phyloP scores from a whole-genome alignment of 306 rosid genomes.

The Argentina anserina region DNA sequence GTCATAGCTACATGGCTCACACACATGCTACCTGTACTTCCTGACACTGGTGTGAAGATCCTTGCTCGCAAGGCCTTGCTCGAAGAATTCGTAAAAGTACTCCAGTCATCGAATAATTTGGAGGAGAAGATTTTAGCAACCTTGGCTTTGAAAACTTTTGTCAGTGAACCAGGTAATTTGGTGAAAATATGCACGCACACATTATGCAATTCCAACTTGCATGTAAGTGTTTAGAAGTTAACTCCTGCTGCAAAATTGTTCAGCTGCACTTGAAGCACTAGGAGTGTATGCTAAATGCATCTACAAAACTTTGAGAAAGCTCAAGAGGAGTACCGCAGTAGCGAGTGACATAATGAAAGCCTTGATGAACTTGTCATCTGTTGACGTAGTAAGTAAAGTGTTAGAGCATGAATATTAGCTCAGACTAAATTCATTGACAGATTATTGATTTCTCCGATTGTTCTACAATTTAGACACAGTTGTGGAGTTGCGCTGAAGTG shows the following conservation, averaged over 20 bases:
- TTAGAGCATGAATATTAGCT: conserved; percentile 9
- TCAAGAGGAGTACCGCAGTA: conserved; percentile 56
- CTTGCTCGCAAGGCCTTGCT: conserved; percentile 74
- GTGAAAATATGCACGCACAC: background rate
- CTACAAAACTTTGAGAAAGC: conserved; percentile 66
- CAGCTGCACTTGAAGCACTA: conserved; percentile 71
- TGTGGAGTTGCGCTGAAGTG: conserved; percentile 80
- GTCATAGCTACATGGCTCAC: conserved; percentile 85
- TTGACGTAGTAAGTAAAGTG: conserved; percentile 61
- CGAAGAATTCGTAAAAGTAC: conserved; percentile 57
- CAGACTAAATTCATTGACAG: background rate
- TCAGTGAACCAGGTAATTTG: conserved; percentile 57
- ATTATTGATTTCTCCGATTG: conserved; percentile 21
- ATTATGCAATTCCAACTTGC: background rate
- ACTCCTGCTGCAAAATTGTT: conserved; percentile 22
- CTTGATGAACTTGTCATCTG: conserved; percentile 70
- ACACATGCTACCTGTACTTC: conserved; percentile 73
- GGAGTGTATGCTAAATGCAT: conserved; percentile 69
- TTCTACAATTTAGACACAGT: conserved; percentile 49
- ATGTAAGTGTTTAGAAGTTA: background rate
- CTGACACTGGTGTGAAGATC: conserved; percentile 70
- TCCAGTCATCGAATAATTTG: conserved; percentile 67
- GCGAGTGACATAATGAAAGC: conserved; percentile 61
- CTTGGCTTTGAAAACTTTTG: conserved; percentile 68
- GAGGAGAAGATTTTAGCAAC: conserved; percentile 77